Percentiles rank a stretch among this genome's conserved stretches.
Conservation (phyloP, 2,329 filamentous ascomycete genomes). For the Trichoderma harzianum region DNA sequence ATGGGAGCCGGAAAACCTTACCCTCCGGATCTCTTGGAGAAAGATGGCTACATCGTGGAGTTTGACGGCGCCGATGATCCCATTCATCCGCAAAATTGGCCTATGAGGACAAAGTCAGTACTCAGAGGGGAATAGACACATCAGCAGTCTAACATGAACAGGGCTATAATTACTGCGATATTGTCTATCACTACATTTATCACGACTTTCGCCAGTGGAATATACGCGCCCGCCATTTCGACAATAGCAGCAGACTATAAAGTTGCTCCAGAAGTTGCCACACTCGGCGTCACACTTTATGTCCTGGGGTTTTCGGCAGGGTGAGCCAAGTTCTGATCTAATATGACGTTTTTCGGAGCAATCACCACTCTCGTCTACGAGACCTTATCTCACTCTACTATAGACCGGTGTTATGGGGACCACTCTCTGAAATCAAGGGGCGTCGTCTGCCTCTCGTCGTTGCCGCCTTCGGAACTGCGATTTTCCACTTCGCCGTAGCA, state of each 20-base stretch:
- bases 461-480: not conserved
- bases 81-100: not conserved
- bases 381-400: not conserved
- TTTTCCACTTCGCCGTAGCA: not conserved
- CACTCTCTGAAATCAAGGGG: not conserved
- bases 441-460: not conserved
- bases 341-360: not conserved
- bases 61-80: not conserved
- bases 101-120: not conserved
- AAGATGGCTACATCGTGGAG: not conserved
- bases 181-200: not conserved
- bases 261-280: not conserved
- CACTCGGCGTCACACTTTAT: not conserved
- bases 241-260: not conserved
- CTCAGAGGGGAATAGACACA: not conserved
- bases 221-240: not conserved
- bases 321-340: not conserved
- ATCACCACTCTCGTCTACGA: not conserved
- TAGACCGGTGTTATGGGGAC: not conserved
- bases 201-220: not conserved
- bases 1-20: not conserved
- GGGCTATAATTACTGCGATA: not conserved
- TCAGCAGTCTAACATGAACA: not conserved
- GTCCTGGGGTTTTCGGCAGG: not conserved
- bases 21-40: not conserved